Evolutionary conservation across 352 stramenopile species (phyloP).

Genomic region (Plasmopara muralis): DNA sequence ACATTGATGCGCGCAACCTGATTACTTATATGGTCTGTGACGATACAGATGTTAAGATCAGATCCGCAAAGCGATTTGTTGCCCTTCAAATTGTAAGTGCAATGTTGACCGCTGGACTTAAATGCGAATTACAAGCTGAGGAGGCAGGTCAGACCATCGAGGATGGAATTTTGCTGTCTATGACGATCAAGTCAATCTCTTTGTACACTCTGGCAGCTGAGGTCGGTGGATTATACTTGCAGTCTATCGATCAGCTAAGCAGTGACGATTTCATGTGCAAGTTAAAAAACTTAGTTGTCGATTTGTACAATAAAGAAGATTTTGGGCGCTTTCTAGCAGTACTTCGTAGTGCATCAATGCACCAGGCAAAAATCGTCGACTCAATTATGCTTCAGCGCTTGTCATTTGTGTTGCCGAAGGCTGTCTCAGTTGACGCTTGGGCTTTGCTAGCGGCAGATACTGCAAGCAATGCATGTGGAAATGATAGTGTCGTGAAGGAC

Average conservation of each 20-base stretch:
- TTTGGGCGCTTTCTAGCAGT: slow-evolving; percentile 57
- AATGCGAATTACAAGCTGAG: slow-evolving; percentile 22
- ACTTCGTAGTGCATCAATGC: slow-evolving; percentile 53
- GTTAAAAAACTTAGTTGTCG: slow-evolving; percentile 35
- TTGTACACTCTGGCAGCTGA: slow-evolving; percentile 64
- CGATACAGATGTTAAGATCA: slow-evolving; percentile 32
- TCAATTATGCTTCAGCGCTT: slow-evolving; percentile 66
- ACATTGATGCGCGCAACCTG: slow-evolving; percentile 35
- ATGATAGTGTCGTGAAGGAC: slow-evolving; percentile 25
- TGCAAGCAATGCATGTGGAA: slow-evolving; percentile 37
- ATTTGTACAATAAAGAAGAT: slow-evolving; percentile 57
- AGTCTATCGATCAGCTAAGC: slow-evolving; percentile 7
- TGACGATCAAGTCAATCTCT: slow-evolving; percentile 37
- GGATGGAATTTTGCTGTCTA: slow-evolving; percentile 43
- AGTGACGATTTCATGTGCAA: slow-evolving; percentile 27
- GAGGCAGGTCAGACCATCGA: slow-evolving; percentile 25
- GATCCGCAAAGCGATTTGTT: slow-evolving; percentile 39
- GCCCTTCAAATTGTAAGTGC: slow-evolving; percentile 60
- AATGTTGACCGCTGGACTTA: slow-evolving; percentile 34
- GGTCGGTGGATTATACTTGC: slow-evolving; percentile 46
- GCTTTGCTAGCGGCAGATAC: slow-evolving; percentile 42
- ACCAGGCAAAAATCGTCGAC: slow-evolving; percentile 50
- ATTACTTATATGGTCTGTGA: slow-evolving; percentile 31
- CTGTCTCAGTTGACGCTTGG: slow-evolving; percentile 52
- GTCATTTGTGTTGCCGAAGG: slow-evolving; percentile 56